A percentile compares a stretch with the other conserved stretches of the same genome.
These are phyloP conservation scores for Termitomyces sp. DNA, from an alignment of 768 basidiomycete genomes.

Conservation along the genomic window DNA sequence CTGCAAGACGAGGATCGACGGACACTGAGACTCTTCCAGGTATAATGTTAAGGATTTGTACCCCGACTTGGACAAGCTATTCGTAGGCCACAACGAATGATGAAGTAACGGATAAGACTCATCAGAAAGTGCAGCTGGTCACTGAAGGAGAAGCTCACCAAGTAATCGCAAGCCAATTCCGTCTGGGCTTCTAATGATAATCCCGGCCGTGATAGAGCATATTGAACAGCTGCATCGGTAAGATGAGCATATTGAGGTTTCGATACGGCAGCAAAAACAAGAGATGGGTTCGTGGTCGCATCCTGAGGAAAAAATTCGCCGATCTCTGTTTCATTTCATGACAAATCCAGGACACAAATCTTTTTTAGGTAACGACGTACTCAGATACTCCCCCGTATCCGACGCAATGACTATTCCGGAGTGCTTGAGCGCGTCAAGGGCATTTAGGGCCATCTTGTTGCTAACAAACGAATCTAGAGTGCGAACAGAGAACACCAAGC, in stretches of 20 bases:
- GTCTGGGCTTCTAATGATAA: slow-evolving; percentile 15
- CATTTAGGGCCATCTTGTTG: slow-evolving; percentile 15
- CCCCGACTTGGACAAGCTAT: slow-evolving; percentile 31
- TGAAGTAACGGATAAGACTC: not conserved
- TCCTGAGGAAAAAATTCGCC: slow-evolving; percentile 26
- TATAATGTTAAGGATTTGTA: slow-evolving; percentile 27
- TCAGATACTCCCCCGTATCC: slow-evolving; percentile 31
- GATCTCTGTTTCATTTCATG: slow-evolving; percentile 21
- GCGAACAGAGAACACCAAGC: not conserved
- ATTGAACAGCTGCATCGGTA: slow-evolving; percentile 25
- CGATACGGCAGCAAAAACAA: slow-evolving; percentile 28
- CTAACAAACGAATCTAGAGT: not conserved
- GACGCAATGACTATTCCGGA: slow-evolving; percentile 30
- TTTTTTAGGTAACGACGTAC: slow-evolving; percentile 14
- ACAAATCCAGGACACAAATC: not conserved
- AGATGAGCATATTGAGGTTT: slow-evolving; percentile 29
- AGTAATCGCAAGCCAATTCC: slow-evolving; percentile 25
- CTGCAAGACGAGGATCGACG: slow-evolving; percentile 31
- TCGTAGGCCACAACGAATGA: too few species aligned
- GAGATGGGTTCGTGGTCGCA: slow-evolving; percentile 34
- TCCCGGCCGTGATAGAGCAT: slow-evolving; percentile 15
- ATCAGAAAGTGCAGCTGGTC: not conserved
- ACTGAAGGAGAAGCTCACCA: slow-evolving; percentile 15
- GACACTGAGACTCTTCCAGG: slow-evolving; percentile 33
- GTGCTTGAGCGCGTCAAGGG: slow-evolving; percentile 24